phyloP scores from a whole-genome alignment of 164 flowering plant genomes.

The Paratinospora sagittata region DNA sequence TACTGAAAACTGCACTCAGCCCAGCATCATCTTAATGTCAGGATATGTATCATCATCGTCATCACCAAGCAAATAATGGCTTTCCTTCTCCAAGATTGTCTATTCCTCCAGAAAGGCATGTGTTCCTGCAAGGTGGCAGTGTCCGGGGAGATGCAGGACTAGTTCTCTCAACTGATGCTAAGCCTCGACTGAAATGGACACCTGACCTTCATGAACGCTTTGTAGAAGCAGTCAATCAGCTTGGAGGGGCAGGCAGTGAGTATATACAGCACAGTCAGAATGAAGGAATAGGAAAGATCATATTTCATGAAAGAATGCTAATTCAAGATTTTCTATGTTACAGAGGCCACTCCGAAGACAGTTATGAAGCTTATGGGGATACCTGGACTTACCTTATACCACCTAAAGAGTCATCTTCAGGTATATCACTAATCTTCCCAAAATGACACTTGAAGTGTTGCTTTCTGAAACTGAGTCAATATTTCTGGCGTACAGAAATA shows the following conservation, averaged over 20 bases:
- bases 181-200: constrained; percentile 95
- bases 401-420: constrained; percentile 96
- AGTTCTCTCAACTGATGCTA: constrained; percentile 94
- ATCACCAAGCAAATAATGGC: constrained; percentile 50
- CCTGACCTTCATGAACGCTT: constrained; percentile 90
- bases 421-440: constrained; percentile 26
- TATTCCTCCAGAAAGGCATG: constrained; percentile 53
- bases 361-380: constrained; percentile 97
- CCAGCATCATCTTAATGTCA: constrained; percentile 9
- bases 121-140: constrained; percentile 63
- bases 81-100: constrained; percentile 49
- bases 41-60: constrained; percentile 66
- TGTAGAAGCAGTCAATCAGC: constrained; percentile 83
- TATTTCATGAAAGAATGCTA: not conserved
- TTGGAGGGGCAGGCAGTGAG: constrained; percentile 98
- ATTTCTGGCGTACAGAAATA: constrained; percentile 56
- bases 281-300: too few relatives aligned
- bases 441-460: not conserved
- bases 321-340: constrained; percentile 23
- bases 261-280: constrained; percentile 5
- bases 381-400: constrained; percentile 91
- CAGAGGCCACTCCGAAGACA: constrained; percentile 97
- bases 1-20: not conserved
- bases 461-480: not conserved
- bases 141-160: constrained; percentile 72